These are phyloP conservation scores for Mytilinidion resinicola DNA, from an alignment of 495 filamentous ascomycete genomes.

Conservation along the genomic window DNA sequence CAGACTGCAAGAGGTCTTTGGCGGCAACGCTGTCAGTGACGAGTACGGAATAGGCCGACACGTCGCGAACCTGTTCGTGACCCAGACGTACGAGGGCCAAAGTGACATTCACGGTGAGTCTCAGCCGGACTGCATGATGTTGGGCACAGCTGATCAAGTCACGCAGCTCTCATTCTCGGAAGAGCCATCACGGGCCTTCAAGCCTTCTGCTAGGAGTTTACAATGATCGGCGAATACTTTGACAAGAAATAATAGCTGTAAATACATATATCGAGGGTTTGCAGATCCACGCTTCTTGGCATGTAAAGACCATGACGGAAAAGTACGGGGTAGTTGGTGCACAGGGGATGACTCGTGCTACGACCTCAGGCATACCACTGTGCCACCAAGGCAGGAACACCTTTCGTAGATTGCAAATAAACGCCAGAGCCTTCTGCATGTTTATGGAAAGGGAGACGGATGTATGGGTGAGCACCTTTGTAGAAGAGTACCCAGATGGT, in stretches of 20 bases:
- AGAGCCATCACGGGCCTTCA: conserved; percentile 65
- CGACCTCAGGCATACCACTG: too few species aligned
- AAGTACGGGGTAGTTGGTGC: too few species aligned
- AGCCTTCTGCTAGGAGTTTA: conserved; percentile 50
- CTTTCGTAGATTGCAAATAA: too few species aligned
- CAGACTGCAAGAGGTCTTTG: conserved; percentile 89
- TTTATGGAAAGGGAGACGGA: too few species aligned
- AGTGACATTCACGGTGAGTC: conserved; percentile 89
- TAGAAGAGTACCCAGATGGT: too few species aligned
- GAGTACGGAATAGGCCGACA: conserved; percentile 93
- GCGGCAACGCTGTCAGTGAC: conserved; percentile 93
- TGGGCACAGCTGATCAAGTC: conserved; percentile 15
- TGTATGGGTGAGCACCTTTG: too few species aligned
- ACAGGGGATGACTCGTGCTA: too few species aligned
- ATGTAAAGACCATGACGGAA: too few species aligned
- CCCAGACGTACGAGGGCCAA: conserved; percentile 95
- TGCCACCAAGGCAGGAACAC: too few species aligned
- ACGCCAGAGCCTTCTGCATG: too few species aligned
- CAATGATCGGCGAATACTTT: not conserved
- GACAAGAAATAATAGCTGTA: not conserved
- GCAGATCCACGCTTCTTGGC: not conserved
- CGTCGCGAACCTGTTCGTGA: conserved; percentile 94
- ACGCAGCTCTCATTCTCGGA: conserved; percentile 57
- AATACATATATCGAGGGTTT: not conserved
- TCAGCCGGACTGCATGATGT: not conserved